Conservation (phyloP, 805 yeast species). For the Blastobotrys attinorum region DNA sequence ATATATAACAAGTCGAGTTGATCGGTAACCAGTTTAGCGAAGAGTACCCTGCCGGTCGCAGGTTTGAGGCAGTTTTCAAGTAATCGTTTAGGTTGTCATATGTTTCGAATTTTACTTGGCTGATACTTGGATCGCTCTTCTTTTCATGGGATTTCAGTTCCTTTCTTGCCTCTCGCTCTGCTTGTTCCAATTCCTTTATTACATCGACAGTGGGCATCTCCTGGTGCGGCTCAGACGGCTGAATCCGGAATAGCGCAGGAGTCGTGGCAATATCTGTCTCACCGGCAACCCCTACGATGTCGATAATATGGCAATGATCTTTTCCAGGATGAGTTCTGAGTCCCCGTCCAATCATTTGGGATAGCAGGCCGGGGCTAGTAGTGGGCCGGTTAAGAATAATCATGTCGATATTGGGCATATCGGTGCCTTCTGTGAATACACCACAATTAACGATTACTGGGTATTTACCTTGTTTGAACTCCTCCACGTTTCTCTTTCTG, state of each 20-base stretch:
- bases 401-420: conserved; percentile 82
- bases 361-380: conserved; percentile 56
- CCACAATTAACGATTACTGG: conserved; percentile 81
- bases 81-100: background rate
- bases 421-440: conserved; percentile 92
- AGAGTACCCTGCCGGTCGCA: background rate
- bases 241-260: conserved; percentile 42
- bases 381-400: conserved; percentile 77
- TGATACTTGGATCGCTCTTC: background rate
- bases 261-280: conserved; percentile 40
- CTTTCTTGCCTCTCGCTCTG: background rate
- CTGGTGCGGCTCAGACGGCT: background rate
- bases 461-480: conserved; percentile 54
- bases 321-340: conserved; percentile 57
- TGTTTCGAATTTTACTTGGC: background rate
- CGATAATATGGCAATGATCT: conserved; percentile 62
- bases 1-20: background rate
- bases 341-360: conserved; percentile 92
- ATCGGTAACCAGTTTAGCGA: conserved; percentile 4
- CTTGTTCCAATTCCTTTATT: background rate
- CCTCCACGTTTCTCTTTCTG: conserved; percentile 45
- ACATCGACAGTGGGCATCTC: background rate
- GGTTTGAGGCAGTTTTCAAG: background rate
- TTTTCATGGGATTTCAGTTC: background rate
- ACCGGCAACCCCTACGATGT: conserved; percentile 55